Evolutionary conservation across 1,284 basidiomycete species (phyloP), one percentile per base, ranked within the genome.

Genomic region (Sanghuangporus weigelae): DNA sequence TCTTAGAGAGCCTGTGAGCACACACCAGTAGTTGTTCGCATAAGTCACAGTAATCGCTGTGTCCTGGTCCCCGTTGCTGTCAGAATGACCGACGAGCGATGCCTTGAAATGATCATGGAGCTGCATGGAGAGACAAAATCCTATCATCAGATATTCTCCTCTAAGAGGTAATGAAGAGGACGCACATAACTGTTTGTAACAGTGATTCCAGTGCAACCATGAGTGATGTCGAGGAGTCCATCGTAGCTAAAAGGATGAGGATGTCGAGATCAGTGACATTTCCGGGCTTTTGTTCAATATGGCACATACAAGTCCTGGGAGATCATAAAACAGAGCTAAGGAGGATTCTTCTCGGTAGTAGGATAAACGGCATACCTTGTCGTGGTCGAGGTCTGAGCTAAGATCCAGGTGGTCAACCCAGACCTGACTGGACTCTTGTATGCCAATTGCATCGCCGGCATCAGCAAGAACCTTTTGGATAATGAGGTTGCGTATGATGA

Each of bases 401-500:
- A 81, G 73, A 68, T 81, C 79, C 59, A 74, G 69, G 63, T 81
- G 79, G 70, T 81, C 79, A 56, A 80, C 63, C 79, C 79, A 81
- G 21, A 81, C 79, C 65, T 78, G 73, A 61, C 68, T 71, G n/a
- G 80, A 66, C 16, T 70, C 68, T 67, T 80, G 78, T 50, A 81
- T 73, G 42, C 77, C 79, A 59, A 80, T 73, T 26, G 76, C 76
- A 68, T 81, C 78, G 53, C 79, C 79, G 59, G 74, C 75, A 46
- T 46, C 44, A 19, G 79, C 78, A 0, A 80, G 70, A 35, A 82
- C 80, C 69, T 81, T 81, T 42, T 78, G 78, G 63, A 81, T 77
- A 68, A 79, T 80, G 68, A 82, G 68, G 68, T 81, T 81, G 31
- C 80, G 76, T 65, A 81, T 75, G 68, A 82, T 82, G 59, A 82